These are phyloP conservation scores for Ceratocystis papillata DNA, from an alignment of 2,329 filamentous ascomycete genomes.

Conservation along the genomic window DNA sequence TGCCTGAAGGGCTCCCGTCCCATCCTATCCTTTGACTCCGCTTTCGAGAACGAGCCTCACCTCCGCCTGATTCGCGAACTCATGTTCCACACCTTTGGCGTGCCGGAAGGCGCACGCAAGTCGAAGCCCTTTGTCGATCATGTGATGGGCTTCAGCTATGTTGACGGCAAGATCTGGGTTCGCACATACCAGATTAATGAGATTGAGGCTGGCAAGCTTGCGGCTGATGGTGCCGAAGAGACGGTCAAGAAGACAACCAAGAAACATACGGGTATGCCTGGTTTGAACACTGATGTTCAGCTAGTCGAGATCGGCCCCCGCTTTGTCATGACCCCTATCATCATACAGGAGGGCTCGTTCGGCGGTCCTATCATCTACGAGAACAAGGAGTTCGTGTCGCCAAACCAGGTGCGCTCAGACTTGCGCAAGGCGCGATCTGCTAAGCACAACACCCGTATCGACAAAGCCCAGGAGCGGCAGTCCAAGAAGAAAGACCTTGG, in stretches of 20 bases:
- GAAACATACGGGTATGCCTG: conserved; percentile 32
- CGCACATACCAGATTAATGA: conserved; percentile 90
- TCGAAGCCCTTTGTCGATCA: conserved; percentile 95
- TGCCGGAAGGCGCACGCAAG: conserved; percentile 76
- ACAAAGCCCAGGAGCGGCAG: conserved; percentile 60
- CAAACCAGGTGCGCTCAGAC: conserved; percentile 85
- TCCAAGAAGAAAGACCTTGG: conserved; percentile 69
- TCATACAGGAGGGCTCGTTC: conserved; percentile 90
- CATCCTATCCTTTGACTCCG: conserved; percentile 79
- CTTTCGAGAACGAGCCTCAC: conserved; percentile 73
- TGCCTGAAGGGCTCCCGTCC: conserved; percentile 88
- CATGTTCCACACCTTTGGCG: conserved; percentile 80
- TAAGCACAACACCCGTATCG: conserved; percentile 64
- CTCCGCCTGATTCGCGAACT: conserved; percentile 79
- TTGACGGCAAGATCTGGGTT: conserved; percentile 92
- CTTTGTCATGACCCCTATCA: conserved; percentile 85
- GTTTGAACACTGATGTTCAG: conserved; percentile 61
- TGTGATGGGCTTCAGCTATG: conserved; percentile 82
- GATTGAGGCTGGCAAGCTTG: conserved; percentile 45
- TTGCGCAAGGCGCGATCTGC: conserved; percentile 64
- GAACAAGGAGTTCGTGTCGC: conserved; percentile 93
- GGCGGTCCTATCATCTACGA: conserved; percentile 95
- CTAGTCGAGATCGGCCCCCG: conserved; percentile 89
- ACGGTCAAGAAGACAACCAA: conserved; percentile 30
- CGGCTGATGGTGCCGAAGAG: conserved; percentile 35